Percentiles rank a stretch among this genome's conserved stretches.
Conservation (phyloP, 371 early-diverging fungal species). For the Haplosporangium sp. region DNA sequence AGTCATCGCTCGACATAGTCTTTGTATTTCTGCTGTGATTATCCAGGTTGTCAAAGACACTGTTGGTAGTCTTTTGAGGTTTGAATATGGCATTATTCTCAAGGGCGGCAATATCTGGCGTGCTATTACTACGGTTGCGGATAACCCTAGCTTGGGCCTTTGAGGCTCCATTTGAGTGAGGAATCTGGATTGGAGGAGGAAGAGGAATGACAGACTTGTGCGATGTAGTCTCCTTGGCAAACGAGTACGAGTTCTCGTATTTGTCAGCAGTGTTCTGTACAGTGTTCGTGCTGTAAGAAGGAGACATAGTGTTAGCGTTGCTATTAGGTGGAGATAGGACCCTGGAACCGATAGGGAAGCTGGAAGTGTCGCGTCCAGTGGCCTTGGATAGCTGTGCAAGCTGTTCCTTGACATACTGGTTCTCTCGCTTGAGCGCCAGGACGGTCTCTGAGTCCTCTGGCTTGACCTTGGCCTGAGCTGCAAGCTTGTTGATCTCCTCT, state of each 20-base stretch:
- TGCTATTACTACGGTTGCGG: slow-evolving; percentile 56
- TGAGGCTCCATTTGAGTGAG: slow-evolving; percentile 20
- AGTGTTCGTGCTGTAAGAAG: slow-evolving; percentile 25
- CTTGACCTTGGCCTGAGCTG: slow-evolving; percentile 58
- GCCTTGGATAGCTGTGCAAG: slow-evolving; percentile 60
- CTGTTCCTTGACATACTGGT: slow-evolving; percentile 58
- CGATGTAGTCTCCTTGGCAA: slow-evolving; percentile 30
- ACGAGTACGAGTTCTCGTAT: slow-evolving; percentile 47
- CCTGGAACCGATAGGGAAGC: slow-evolving; percentile 44
- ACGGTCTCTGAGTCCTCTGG: slow-evolving; percentile 56
- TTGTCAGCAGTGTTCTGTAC: slow-evolving; percentile 32
- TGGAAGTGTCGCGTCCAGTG: slow-evolving; percentile 40
- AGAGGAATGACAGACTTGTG: slow-evolving; percentile 31
- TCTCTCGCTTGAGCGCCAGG: slow-evolving; percentile 53
- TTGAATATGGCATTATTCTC: slow-evolving; percentile 42
- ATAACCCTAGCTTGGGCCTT: slow-evolving; percentile 1
- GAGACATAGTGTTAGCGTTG: slow-evolving; percentile 57
- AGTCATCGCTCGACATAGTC: slow-evolving; percentile 55
- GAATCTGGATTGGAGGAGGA: slow-evolving; percentile 29
- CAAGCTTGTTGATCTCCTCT: slow-evolving; percentile 77
- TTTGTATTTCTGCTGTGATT: slow-evolving; percentile 50
- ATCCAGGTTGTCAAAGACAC: slow-evolving; percentile 50
- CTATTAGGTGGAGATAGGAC: slow-evolving; percentile 47
- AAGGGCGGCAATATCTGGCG: slow-evolving; percentile 46
- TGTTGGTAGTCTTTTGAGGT: slow-evolving; percentile 55